phyloP scores from a whole-genome alignment of 768 basidiomycete genomes.

The Lactifluus pinguis region DNA sequence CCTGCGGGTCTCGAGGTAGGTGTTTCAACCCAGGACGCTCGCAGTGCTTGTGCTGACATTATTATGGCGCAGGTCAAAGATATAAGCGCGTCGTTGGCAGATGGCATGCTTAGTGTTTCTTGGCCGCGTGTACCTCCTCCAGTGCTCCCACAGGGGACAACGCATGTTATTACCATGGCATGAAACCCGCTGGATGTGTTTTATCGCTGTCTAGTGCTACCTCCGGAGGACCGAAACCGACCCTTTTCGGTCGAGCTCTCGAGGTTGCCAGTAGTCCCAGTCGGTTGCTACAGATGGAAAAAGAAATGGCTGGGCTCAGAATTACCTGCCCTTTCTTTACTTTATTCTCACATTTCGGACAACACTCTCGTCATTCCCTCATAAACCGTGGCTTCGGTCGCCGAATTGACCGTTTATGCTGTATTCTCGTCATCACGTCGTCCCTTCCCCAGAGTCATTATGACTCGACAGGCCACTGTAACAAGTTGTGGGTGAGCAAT shows the following conservation, averaged over 20 bases:
- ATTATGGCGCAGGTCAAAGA: conserved; percentile 14
- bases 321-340: not conserved
- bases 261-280: no score
- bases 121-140: conserved; percentile 13
- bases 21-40: not conserved
- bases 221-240: not conserved
- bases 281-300: not conserved
- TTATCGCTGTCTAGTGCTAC: not conserved
- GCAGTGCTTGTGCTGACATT: not conserved
- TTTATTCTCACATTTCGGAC: not conserved
- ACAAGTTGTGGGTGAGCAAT: not conserved
- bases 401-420: not conserved
- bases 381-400: not conserved
- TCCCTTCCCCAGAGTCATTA: not conserved
- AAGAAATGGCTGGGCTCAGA: not conserved
- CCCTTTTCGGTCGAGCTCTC: not conserved
- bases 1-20: conserved; percentile 19
- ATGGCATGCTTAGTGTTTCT: conserved; percentile 19
- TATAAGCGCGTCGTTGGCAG: conserved; percentile 16
- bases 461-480: not conserved
- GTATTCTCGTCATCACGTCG: not conserved
- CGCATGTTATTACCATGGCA: conserved; percentile 3
- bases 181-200: not conserved
- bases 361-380: not conserved
- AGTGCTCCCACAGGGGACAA: not conserved